These are phyloP conservation scores for Cryomyces minteri DNA, from an alignment of 495 filamentous ascomycete genomes.

Conservation along the genomic window DNA sequence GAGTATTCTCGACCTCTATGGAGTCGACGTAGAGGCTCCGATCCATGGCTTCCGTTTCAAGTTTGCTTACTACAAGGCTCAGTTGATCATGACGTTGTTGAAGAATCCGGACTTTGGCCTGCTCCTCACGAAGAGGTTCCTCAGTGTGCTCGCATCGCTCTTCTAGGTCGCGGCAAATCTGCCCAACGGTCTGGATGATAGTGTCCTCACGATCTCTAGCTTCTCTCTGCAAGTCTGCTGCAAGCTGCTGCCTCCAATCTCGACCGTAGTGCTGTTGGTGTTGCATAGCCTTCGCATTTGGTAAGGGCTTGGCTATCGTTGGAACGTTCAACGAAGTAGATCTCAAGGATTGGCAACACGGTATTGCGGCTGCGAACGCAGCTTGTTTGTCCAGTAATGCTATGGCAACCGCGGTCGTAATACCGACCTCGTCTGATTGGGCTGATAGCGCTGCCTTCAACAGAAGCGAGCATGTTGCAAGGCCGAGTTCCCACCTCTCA, in stretches of 20 bases:
- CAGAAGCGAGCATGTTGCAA: constrained; percentile 7
- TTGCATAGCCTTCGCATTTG: background rate
- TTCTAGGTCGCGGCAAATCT: constrained; percentile 36
- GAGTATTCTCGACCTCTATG: constrained; percentile 9
- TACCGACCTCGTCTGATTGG: constrained; percentile 2
- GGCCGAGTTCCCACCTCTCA: constrained; percentile 1
- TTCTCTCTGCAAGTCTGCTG: background rate
- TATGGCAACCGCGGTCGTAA: constrained; percentile 1
- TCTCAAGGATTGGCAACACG: constrained; percentile 9
- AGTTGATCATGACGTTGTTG: constrained; percentile 8
- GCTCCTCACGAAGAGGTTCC: constrained; percentile 26
- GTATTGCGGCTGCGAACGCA: constrained; percentile 1
- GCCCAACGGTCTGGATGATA: constrained; percentile 28
- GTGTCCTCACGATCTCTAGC: constrained; percentile 17
- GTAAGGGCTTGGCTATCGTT: background rate
- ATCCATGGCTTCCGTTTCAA: constrained; percentile 9
- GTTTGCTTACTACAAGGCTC: constrained; percentile 1
- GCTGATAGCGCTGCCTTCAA: constrained; percentile 13
- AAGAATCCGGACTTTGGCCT: constrained; percentile 21
- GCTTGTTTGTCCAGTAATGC: constrained; percentile 4
- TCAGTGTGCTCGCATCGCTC: constrained; percentile 29
- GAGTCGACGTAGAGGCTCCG: constrained; percentile 4
- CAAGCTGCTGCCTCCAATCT: constrained; percentile 24
- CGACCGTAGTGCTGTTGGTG: constrained; percentile 1
- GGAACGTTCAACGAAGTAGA: background rate